Conservation (phyloP, 805 yeast species). For the Hemisphaericaspora nanyangensis region DNA sequence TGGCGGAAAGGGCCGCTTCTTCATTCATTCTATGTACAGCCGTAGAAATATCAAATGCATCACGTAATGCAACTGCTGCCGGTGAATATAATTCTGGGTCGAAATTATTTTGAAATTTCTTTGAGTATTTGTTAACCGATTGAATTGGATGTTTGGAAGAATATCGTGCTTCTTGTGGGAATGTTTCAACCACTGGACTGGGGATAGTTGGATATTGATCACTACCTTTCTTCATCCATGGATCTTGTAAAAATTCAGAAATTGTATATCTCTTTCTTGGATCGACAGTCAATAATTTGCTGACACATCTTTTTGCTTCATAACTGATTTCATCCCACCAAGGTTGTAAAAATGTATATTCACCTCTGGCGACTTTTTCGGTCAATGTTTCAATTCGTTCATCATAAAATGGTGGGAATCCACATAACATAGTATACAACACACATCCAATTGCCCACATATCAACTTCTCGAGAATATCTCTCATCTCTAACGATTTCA, state of each 20-base stretch:
- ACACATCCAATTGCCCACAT: slow-evolving; percentile 99
- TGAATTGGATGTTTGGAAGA: slow-evolving; percentile 23
- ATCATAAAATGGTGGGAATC: slow-evolving; percentile 96
- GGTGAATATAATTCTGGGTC: slow-evolving; percentile 49
- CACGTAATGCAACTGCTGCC: slow-evolving; percentile 77
- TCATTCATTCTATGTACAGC: slow-evolving; percentile 82
- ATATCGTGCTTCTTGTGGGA: slow-evolving; percentile 1
- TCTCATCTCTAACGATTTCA: slow-evolving; percentile 91
- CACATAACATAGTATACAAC: slow-evolving; percentile 86
- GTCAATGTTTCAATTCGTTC: slow-evolving; percentile 72
- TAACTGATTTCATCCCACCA: slow-evolving; percentile 85
- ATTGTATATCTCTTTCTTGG: slow-evolving; percentile 66
- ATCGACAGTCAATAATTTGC: slow-evolving; percentile 65
- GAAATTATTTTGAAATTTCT: slow-evolving; percentile 15
- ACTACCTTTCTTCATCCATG: slow-evolving; percentile 52
- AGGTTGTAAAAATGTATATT: slow-evolving; percentile 69
- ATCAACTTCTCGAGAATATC: slow-evolving; percentile 90
- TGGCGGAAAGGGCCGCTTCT: slow-evolving; percentile 43
- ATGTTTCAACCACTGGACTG: background rate
- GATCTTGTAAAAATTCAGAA: slow-evolving; percentile 68
- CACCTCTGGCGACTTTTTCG: slow-evolving; percentile 75
- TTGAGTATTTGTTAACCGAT: slow-evolving; percentile 19
- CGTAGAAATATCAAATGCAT: slow-evolving; percentile 81
- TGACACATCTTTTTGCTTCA: slow-evolving; percentile 68
- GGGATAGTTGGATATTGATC: background rate